A percentile compares a stretch with the other conserved stretches of the same genome.
Conservation (phyloP, 169 alveolate species). For the Cryptosporidium ubiquitum region DNA sequence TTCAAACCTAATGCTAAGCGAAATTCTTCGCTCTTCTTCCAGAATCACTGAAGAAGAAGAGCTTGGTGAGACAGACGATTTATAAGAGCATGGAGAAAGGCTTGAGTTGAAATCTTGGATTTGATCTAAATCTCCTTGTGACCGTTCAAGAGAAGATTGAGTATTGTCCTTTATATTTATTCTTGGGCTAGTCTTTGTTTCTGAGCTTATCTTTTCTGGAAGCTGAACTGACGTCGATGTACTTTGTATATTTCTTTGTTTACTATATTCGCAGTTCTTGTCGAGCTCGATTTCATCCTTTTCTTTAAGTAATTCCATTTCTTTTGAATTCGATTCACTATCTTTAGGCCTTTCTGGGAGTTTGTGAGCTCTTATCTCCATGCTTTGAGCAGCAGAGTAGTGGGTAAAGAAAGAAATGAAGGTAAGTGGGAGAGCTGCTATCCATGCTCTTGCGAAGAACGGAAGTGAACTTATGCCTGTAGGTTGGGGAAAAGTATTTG, state of each 20-base stretch:
- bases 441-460: conserved; percentile 44
- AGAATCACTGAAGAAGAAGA: neutral
- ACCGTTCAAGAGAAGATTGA: neutral
- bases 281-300: neutral
- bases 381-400: conserved; percentile 56
- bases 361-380: conserved; percentile 17
- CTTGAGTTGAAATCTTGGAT: neutral
- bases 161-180: neutral
- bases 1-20: neutral
- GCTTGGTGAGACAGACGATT: neutral
- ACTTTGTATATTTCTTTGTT: neutral
- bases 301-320: neutral
- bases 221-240: neutral
- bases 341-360: neutral
- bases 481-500: neutral
- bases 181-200: neutral
- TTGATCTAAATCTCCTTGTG: conserved; percentile 3
- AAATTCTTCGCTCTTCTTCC: neutral
- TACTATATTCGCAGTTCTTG: neutral
- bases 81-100: neutral
- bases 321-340: neutral
- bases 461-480: conserved; percentile 12
- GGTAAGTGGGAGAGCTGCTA: conserved; percentile 53
- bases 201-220: neutral
- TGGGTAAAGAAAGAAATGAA: conserved; percentile 61